Evolutionary conservation across 78 protist species (phyloP).

Genomic region (Tieghemostelium lacteum): DNA sequence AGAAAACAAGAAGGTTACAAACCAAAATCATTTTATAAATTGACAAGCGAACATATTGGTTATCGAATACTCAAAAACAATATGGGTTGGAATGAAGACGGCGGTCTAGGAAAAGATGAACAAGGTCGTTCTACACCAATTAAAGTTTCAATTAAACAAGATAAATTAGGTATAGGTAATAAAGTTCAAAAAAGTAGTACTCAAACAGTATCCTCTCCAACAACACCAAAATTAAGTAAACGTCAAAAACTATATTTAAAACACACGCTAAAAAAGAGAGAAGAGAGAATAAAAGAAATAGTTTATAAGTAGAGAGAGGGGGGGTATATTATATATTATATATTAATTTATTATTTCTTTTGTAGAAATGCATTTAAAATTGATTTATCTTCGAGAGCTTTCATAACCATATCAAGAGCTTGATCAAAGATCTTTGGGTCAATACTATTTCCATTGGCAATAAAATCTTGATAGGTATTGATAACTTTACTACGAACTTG

Average conservation of each 20-base stretch:
- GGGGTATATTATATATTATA: background rate
- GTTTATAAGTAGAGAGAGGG: too few species aligned
- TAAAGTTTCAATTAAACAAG: background rate
- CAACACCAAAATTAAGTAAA: too few species aligned
- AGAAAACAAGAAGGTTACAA: background rate
- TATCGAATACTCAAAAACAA: background rate
- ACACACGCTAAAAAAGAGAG: too few species aligned
- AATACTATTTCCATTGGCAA: constrained; percentile 18
- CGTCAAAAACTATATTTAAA: too few species aligned
- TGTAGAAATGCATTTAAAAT: constrained; percentile 46
- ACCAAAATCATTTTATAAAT: too few species aligned
- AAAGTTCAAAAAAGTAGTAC: too few species aligned
- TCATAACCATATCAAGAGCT: constrained; percentile 43
- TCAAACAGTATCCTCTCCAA: too few species aligned
- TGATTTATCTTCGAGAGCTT: constrained; percentile 58
- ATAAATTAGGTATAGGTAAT: constrained; percentile 8
- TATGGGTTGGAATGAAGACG: background rate
- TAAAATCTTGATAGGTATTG: constrained; percentile 30
- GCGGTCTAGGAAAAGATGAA: background rate
- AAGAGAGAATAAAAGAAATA: too few species aligned
- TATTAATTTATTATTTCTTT: constrained; percentile 1
- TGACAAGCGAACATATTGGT: background rate
- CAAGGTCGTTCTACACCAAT: constrained; percentile 10
- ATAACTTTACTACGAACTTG: constrained; percentile 25
- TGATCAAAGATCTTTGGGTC: constrained; percentile 44